Conservation (phyloP, 345 rosid species). For the Microthlaspi erraticum region DNA sequence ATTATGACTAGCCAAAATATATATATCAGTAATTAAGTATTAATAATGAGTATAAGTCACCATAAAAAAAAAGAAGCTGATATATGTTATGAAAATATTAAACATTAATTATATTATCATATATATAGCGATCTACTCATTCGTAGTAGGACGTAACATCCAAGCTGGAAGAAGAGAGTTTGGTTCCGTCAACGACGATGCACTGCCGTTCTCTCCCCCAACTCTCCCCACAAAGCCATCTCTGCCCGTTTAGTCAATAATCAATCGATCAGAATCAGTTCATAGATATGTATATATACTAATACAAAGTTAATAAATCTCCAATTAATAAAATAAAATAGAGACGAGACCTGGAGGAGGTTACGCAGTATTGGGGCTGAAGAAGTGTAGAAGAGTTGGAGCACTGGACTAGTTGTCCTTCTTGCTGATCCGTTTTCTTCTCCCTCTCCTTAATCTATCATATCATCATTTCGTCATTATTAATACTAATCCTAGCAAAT, state of each 20-base stretch:
- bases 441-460: conserved; percentile 78
- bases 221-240: conserved; percentile 39
- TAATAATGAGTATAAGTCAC: conserved; percentile 12
- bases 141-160: conserved; percentile 41
- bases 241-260: conserved; percentile 28
- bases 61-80: conserved; percentile 15
- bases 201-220: conserved; percentile 28
- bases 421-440: conserved; percentile 52
- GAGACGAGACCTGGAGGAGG: conserved; percentile 54
- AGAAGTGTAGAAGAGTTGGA: conserved; percentile 50
- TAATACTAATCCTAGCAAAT: neutral
- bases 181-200: conserved; percentile 32
- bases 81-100: conserved; percentile 29
- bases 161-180: conserved; percentile 44
- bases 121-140: conserved; percentile 30
- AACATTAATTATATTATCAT: conserved; percentile 24
- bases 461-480: neutral
- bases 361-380: conserved; percentile 47
- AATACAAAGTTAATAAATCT: conserved; percentile 3
- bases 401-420: conserved; percentile 43
- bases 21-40: conserved; percentile 25
- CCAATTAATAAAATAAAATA: conserved; percentile 1
- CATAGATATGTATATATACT: neutral
- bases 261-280: conserved; percentile 5
- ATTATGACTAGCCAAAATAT: conserved; percentile 7